Evolutionary conservation across 2,329 filamentous ascomycete species (phyloP).

Genomic region (Tolypocladium amazonense): DNA sequence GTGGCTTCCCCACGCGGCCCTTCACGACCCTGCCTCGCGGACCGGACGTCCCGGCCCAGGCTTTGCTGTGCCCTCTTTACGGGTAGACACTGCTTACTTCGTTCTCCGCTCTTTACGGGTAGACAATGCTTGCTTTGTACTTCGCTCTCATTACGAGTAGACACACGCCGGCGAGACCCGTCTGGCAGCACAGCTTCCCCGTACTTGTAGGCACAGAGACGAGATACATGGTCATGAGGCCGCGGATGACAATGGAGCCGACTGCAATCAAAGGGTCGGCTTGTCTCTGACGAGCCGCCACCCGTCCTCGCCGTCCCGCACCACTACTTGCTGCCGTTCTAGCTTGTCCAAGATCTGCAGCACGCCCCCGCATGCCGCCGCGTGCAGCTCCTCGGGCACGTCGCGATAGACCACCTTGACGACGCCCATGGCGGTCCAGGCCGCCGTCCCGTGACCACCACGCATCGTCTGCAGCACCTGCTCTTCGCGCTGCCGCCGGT

Average conservation of each 20-base stretch:
- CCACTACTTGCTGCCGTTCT: slow-evolving; percentile 58
- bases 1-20: not conserved
- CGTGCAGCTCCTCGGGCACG: slow-evolving; percentile 64
- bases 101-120: too few relatives aligned
- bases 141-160: not conserved
- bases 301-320: slow-evolving; percentile 20
- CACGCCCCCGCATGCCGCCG: slow-evolving; percentile 66
- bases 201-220: too few relatives aligned
- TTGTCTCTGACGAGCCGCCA: slow-evolving; percentile 15
- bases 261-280: slow-evolving; percentile 9
- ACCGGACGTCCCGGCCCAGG: not conserved
- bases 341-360: slow-evolving; percentile 74
- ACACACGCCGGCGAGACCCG: too few relatives aligned
- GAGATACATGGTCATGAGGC: too few relatives aligned
- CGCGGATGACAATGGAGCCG: not conserved
- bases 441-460: slow-evolving; percentile 14
- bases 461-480: slow-evolving; percentile 61
- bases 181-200: too few relatives aligned
- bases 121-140: not conserved
- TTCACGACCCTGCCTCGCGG: not conserved
- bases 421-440: slow-evolving; percentile 66
- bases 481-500: slow-evolving; percentile 68
- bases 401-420: slow-evolving; percentile 82
- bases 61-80: too few relatives aligned
- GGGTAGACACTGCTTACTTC: too few relatives aligned